Conservation (phyloP, 768 basidiomycete genomes). For the Coprinopsis marcescibilis region DNA sequence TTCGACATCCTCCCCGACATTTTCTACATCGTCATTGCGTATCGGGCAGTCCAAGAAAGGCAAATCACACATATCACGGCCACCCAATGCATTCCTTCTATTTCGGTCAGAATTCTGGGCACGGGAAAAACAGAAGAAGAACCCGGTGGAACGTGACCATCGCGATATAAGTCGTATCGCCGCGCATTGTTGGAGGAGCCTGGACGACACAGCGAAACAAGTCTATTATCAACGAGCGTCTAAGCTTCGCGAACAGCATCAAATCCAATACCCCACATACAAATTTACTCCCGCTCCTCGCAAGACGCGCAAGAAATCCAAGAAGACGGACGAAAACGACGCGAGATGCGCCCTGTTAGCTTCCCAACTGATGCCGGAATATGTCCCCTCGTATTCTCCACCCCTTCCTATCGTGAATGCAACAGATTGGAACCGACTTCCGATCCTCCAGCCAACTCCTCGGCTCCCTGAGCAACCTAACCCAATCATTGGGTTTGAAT, state of each 20-base stretch:
- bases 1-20: constrained; percentile 6
- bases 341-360: neutral
- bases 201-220: constrained; percentile 34
- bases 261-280: constrained; percentile 46
- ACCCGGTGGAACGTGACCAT: constrained; percentile 54
- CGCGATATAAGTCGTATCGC: constrained; percentile 63
- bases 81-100: constrained; percentile 73
- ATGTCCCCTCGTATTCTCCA: neutral
- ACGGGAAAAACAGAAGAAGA: constrained; percentile 40
- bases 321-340: constrained; percentile 11
- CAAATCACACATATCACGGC: constrained; percentile 51
- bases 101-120: constrained; percentile 63
- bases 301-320: constrained; percentile 24
- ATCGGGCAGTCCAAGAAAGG: constrained; percentile 19
- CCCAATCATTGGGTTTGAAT: no score
- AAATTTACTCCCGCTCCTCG: constrained; percentile 42
- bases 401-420: no score
- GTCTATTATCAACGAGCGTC: constrained; percentile 40
- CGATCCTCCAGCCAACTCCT: neutral
- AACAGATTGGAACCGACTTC: neutral
- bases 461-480: no score
- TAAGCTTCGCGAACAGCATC: constrained; percentile 41
- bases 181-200: constrained; percentile 53
- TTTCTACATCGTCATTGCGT: constrained; percentile 12
- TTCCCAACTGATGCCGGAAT: neutral